A percentile compares a stretch with the other conserved stretches of the same genome.
Conservation (phyloP, 768 basidiomycete species). For the Royoungia palumana region DNA sequence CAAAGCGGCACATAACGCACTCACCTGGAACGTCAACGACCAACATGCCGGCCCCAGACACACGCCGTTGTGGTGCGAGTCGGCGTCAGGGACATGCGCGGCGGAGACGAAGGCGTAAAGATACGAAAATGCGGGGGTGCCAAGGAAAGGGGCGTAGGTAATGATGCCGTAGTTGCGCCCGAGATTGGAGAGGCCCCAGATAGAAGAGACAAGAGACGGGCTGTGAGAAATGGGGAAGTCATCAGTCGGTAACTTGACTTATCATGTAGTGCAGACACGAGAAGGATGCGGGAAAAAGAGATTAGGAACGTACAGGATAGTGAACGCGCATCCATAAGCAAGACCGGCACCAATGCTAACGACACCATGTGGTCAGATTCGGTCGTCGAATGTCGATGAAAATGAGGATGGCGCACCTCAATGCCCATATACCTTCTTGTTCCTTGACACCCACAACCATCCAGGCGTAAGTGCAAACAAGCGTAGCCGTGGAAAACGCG, state of each 20-base stretch:
- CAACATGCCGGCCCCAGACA: constrained; percentile 66
- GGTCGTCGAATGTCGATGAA: background rate
- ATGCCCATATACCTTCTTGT: constrained; percentile 58
- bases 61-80: constrained; percentile 17
- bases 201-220: constrained; percentile 65
- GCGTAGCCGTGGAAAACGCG: constrained; percentile 42
- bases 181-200: constrained; percentile 68
- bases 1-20: constrained; percentile 39
- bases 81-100: constrained; percentile 38
- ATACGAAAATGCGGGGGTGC: constrained; percentile 75
- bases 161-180: constrained; percentile 77
- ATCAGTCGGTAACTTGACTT: background rate
- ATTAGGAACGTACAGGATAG: constrained; percentile 54
- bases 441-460: constrained; percentile 46
- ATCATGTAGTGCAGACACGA: no score
- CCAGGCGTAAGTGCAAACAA: constrained; percentile 54
- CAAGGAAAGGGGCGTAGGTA: constrained; percentile 72
- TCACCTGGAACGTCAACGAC: constrained; percentile 60
- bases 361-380: background rate
- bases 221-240: constrained; percentile 1
- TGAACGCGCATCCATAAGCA: constrained; percentile 69
- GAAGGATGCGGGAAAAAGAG: background rate
- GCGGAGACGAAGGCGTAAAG: constrained; percentile 70
- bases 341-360: constrained; percentile 61
- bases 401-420: constrained; percentile 48